phyloP scores from a whole-genome alignment of 768 basidiomycete species.

The Termitomyces titanicus region DNA sequence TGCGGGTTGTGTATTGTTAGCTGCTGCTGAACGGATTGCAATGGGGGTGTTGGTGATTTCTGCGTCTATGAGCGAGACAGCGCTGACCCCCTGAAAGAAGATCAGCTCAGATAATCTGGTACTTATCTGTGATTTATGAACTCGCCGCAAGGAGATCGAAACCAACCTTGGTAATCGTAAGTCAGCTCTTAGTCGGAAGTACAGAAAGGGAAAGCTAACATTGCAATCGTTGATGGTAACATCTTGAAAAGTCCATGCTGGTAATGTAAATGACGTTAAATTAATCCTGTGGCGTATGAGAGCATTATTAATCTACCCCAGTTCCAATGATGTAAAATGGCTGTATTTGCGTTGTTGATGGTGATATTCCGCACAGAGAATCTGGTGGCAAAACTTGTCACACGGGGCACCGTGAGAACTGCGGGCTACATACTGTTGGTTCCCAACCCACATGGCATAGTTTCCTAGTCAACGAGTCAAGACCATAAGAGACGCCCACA shows the following conservation, averaged over 20 bases:
- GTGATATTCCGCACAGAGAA: conserved; percentile 67
- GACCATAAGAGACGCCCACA: no score
- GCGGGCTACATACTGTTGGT: conserved; percentile 61
- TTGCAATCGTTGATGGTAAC: conserved; percentile 37
- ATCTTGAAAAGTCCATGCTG: conserved; percentile 43
- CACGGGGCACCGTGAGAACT: not conserved
- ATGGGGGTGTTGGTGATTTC: conserved; percentile 53
- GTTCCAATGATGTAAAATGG: conserved; percentile 17
- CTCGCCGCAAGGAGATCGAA: conserved; percentile 54
- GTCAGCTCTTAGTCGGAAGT: not conserved
- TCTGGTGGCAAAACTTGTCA: conserved; percentile 23
- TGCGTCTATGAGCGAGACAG: conserved; percentile 61
- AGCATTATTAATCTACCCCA: conserved; percentile 18
- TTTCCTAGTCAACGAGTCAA: conserved; percentile 43
- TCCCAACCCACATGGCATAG: conserved; percentile 73
- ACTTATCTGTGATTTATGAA: no score
- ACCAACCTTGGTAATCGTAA: conserved; percentile 37
- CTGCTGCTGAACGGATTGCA: conserved; percentile 49
- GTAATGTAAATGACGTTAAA: not conserved
- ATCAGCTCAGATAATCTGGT: no score
- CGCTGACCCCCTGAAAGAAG: conserved; percentile 53
- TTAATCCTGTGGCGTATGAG: not conserved
- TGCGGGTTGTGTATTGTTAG: conserved; percentile 39
- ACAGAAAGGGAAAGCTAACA: conserved; percentile 9
- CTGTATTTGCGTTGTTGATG: conserved; percentile 31